Percentiles rank a stretch among this genome's conserved stretches.
Conservation (phyloP, 495 filamentous ascomycete species). For the Aspergillus egyptiacus region DNA sequence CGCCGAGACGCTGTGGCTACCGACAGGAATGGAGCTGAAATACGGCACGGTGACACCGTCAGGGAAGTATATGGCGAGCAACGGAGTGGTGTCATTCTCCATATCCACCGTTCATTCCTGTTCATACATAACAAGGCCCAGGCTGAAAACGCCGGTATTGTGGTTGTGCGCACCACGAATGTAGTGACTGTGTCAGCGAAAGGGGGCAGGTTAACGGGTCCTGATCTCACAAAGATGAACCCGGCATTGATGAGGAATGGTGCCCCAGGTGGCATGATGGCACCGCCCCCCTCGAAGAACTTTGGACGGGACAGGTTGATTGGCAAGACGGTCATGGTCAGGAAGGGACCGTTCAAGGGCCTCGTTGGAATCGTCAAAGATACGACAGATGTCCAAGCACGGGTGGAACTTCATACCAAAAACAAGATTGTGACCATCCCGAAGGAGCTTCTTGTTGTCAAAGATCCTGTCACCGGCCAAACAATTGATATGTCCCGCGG, state of each 20-base stretch:
- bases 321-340: constrained; percentile 82
- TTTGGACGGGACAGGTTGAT: constrained; percentile 81
- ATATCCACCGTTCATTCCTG: constrained; percentile 83
- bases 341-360: constrained; percentile 83
- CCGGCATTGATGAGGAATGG: constrained; percentile 69
- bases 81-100: constrained; percentile 78
- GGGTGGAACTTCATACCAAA: constrained; percentile 89
- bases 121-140: constrained; percentile 82
- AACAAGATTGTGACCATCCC: constrained; percentile 77
- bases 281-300: constrained; percentile 56
- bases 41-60: constrained; percentile 83
- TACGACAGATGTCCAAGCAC: constrained; percentile 72
- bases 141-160: constrained; percentile 82
- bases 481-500: constrained; percentile 61
- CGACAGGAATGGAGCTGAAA: constrained; percentile 89
- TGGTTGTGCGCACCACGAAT: constrained; percentile 78
- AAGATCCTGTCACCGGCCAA: constrained; percentile 72
- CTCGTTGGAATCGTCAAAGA: constrained; percentile 93
- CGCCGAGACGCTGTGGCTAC: constrained; percentile 82
- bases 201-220: constrained; percentile 65
- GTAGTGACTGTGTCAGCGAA: constrained; percentile 87
- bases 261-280: constrained; percentile 52
- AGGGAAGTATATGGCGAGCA: constrained; percentile 84
- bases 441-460: constrained; percentile 70
- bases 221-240: constrained; percentile 89